Base-by-base conservation (phyloP, 2,329 filamentous ascomycete species). In the Colletotrichum magnum region DNA sequence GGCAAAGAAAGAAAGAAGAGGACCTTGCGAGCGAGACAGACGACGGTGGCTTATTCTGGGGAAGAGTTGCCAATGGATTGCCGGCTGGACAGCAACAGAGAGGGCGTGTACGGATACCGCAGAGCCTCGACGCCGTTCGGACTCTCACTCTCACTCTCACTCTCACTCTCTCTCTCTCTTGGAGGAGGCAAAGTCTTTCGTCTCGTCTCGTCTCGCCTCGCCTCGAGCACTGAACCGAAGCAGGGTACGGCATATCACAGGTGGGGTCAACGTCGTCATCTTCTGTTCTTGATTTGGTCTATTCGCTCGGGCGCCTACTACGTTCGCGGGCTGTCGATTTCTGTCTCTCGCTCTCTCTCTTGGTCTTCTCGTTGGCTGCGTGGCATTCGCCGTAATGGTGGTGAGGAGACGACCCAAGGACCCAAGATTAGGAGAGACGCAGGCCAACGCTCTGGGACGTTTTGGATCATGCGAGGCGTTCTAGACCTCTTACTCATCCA, bases 391-490 rank as follows among this genome's bases (percentile, higher is more conserved):
- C 41, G 32, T 36, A 36, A 36, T 36, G 32, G 32, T 7, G 32
- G 26, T n/a, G 45, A 51, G 21, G 15, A 26, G 12, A 12, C 26
- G 16, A 43, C 41, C 43, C 43, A 36, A 36, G 57, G 13, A 18
- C 43, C 41, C 41, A 15, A 43, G 13, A 43, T 43, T 43, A 43
- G 53, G 28, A 28, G 21, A 36, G 3, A 36, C 41, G 41, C 41
- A 43, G 16, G 16, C 18, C 45, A 18, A n/a, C 45, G 39, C n/a
- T 58, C 54, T 48, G 57, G 63, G 63, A 54, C 58, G 63, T 61
- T 66, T 66, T 53, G 57, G 58, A 57, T 58, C 64, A 47, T 58
- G 60, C 60, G 60, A 68, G 24, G 36, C 28, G 60, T 57, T 64
- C 65, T 58, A 68, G 65, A 64, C 48, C 41, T 18, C 32, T 26